Percentiles rank a stretch among this genome's conserved stretches.
Evolutionary conservation across 805 yeast species (phyloP).

Genomic region (Sugiyamaella boreocaroliniensis): DNA sequence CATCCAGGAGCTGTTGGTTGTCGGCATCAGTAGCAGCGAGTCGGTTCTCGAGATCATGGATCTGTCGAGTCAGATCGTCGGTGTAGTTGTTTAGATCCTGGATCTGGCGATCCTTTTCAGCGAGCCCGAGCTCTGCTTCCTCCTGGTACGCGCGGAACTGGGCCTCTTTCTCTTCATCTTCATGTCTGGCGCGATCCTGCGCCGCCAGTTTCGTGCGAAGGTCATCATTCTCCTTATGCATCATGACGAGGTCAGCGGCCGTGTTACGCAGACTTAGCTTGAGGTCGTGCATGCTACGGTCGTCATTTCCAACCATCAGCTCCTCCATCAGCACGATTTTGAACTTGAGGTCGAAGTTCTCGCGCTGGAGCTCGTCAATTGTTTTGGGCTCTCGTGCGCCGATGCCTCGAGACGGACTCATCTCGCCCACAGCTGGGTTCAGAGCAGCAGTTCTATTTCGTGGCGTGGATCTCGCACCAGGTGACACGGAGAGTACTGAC

Average conservation of each 20-base stretch:
- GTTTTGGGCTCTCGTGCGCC: constrained; percentile 1
- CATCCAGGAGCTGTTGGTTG: background rate
- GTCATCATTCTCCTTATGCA: constrained; percentile 1
- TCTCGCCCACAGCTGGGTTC: background rate
- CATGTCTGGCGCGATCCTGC: background rate
- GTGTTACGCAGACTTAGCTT: background rate
- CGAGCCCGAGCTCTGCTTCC: background rate
- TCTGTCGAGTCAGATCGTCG: background rate
- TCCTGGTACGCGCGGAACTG: background rate
- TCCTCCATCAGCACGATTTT: constrained; percentile 9
- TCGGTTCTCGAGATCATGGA: background rate
- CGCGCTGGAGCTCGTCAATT: constrained; percentile 10
- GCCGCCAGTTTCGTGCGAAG: constrained; percentile 1
- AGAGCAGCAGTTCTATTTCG: background rate
- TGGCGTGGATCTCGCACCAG: background rate
- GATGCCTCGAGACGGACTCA: background rate
- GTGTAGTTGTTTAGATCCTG: background rate
- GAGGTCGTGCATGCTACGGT: background rate
- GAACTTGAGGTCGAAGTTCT: constrained; percentile 13
- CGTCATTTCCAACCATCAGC: background rate
- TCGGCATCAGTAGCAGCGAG: background rate
- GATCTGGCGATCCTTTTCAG: background rate
- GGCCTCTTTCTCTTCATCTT: background rate
- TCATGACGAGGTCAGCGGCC: background rate
- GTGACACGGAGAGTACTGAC: background rate